Base-by-base conservation (phyloP, 352 stramenopile species). In the Phytopythium vexans region DNA sequence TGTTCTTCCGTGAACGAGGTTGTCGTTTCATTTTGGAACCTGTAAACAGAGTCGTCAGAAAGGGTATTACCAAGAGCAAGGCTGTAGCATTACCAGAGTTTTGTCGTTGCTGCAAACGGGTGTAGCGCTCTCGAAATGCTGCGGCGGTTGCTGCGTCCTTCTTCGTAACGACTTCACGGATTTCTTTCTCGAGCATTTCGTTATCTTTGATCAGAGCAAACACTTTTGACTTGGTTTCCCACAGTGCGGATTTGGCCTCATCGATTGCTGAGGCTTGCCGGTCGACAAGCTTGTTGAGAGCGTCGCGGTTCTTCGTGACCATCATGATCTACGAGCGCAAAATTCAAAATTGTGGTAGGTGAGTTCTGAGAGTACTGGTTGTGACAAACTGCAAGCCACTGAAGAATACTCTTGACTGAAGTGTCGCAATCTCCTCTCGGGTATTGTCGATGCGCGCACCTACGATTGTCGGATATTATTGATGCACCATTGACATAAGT, bases 271-370 rank as follows among this genome's bases (percentile, higher is more conserved):
- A 32, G 4, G 31, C 9, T 11, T 53, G 53, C 0, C 37, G 44
- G 2, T 49, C 14, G 4, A 36, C 21, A 2, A 59, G 44, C 12
- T 46, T 53, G 32, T 15, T 35, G 4, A 52, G 31, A 1, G 53
- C 44, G 16, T 47, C 37, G 16, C 32, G 42, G 15, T 58, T 59
- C 34, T 53, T 59, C 12, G n/a, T 42, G 11, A 16, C 37, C 27
- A 53, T 31, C 7, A 31, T 35, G 14, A 59, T 41, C 53, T 59
- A 42, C 15, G 10, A 37, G 12, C 16, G 35, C 27, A 35, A 33
- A 43, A 43, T 34, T 33, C 34, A 11, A 16, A 9, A 35, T 21
- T 3, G 46, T 21, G 9, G 41, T 4, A 9, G 8, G 16, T 15
- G 4, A 36, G 8, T 31, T 10, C 21, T 10, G 16, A 34, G 1